Base-by-base conservation (phyloP, 768 basidiomycete genomes). In the Phaeotremella skinneri region DNA sequence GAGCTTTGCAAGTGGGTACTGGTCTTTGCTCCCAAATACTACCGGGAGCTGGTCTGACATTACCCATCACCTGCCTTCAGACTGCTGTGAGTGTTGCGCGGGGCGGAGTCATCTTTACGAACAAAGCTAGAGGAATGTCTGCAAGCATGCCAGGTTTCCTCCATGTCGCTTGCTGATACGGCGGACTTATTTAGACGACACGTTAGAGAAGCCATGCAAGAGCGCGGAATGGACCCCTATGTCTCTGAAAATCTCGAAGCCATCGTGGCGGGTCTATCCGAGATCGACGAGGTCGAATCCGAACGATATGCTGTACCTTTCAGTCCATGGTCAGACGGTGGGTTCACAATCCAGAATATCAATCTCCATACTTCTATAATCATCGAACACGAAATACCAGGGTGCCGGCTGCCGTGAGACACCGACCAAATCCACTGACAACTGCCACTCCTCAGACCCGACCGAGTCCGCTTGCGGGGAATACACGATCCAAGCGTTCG, bases 391-490 rank as follows among this genome's bases (percentile, higher is more conserved):
- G 13, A 26, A 26, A 25, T 30, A 29, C 23, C 2, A 3, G 29
- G 16, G 16, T 30, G 49, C 49, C 49, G 49, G 49, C 20, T 17
- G 49, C n/a, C n/a, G n/a, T n/a, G n/a, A n/a, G n/a, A n/a, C n/a
- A n/a, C n/a, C n/a, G n/a, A n/a, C n/a, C n/a, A n/a, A n/a, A n/a
- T n/a, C n/a, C n/a, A n/a, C n/a, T n/a, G n/a, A n/a, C n/a, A n/a
- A n/a, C n/a, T n/a, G n/a, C n/a, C n/a, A n/a, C n/a, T n/a, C n/a
- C n/a, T n/a, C n/a, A n/a, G n/a, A n/a, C n/a, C n/a, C n/a, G n/a
- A n/a, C n/a, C n/a, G n/a, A n/a, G n/a, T n/a, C n/a, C n/a, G n/a
- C n/a, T n/a, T n/a, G n/a, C n/a, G n/a, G n/a, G n/a, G n/a, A n/a
- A 2, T 2, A 26, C 23, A 11, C 55, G 21, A 27, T 21, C 30